Conservation (phyloP, 768 basidiomycete genomes). For the Xanthoconium purpureum region DNA sequence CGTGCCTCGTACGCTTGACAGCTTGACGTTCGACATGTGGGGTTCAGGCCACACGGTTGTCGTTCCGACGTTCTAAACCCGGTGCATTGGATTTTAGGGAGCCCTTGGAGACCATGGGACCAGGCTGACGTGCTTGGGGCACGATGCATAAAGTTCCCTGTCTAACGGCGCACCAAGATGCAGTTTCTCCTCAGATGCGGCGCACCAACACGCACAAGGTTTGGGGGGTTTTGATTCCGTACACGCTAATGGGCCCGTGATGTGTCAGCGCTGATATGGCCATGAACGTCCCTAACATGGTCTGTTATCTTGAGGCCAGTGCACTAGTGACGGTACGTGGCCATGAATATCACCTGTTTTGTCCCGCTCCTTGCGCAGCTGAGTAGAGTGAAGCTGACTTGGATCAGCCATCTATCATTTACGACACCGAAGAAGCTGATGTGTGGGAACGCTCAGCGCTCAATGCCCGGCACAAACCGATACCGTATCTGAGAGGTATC, state of each 20-base stretch:
- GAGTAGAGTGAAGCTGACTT: constrained; percentile 10
- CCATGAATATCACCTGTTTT: constrained; percentile 20
- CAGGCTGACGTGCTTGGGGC: constrained; percentile 3
- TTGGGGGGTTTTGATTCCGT: constrained; percentile 13
- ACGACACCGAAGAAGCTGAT: constrained; percentile 15
- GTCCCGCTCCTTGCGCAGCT: constrained; percentile 6
- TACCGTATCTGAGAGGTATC: background rate
- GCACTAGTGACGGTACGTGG: constrained; percentile 11
- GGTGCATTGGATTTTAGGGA: background rate
- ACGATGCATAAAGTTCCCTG: constrained; percentile 9
- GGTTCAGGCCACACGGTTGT: constrained; percentile 1
- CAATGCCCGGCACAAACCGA: background rate
- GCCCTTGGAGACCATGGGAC: background rate
- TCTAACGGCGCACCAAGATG: constrained; percentile 11
- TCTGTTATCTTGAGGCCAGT: background rate
- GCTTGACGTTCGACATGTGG: background rate
- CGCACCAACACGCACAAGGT: background rate
- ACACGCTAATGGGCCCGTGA: constrained; percentile 5
- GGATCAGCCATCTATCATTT: constrained; percentile 2
- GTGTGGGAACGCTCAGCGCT: background rate
- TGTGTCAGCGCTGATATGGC: constrained; percentile 16
- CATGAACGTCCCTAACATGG: constrained; percentile 14
- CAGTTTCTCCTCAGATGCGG: background rate
- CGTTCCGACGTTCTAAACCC: constrained; percentile 1
- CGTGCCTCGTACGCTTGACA: background rate